Conservation (phyloP, 805 yeast genomes). For the Nakazawaea ishiwadae region DNA sequence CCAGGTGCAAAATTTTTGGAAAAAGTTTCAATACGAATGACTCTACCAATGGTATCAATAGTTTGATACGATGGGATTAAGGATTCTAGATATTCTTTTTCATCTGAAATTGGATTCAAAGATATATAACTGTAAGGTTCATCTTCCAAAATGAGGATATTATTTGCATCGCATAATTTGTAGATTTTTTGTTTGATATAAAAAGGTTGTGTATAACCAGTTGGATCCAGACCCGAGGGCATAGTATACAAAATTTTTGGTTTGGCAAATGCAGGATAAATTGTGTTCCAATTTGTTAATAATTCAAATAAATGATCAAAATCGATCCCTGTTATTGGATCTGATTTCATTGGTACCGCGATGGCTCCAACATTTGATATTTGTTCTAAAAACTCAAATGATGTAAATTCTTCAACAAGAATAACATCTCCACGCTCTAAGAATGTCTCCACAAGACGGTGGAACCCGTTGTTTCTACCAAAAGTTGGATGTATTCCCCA, state of each 20-base stretch:
- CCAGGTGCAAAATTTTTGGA: conserved; percentile 56
- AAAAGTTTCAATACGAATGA: conserved; percentile 48
- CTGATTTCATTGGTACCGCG: conserved; percentile 32
- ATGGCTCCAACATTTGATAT: conserved; percentile 35
- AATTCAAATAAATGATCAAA: conserved; percentile 32
- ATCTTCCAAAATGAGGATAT: conserved; percentile 50
- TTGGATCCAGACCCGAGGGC: conserved; percentile 56
- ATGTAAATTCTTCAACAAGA: conserved; percentile 50
- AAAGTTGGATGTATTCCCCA: conserved; percentile 43
- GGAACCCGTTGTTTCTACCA: conserved; percentile 55
- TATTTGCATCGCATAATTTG: conserved; percentile 40
- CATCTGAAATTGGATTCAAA: conserved; percentile 20
- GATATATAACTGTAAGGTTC: conserved; percentile 54
- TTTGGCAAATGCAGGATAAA: conserved; percentile 31
- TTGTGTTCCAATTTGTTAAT: conserved; percentile 44
- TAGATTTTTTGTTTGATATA: conserved; percentile 38
- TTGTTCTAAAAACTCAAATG: conserved; percentile 36
- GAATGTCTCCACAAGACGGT: conserved; percentile 44
- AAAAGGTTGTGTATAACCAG: conserved; percentile 41
- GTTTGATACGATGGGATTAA: conserved; percentile 42
- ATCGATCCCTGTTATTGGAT: conserved; percentile 38
- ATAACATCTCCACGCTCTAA: conserved; percentile 46
- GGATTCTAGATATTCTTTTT: conserved; percentile 31
- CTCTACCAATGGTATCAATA: conserved; percentile 50
- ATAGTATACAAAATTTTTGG: conserved; percentile 52